Base-by-base conservation (phyloP, 2,329 filamentous ascomycete species). In the Zalaria obscura region DNA sequence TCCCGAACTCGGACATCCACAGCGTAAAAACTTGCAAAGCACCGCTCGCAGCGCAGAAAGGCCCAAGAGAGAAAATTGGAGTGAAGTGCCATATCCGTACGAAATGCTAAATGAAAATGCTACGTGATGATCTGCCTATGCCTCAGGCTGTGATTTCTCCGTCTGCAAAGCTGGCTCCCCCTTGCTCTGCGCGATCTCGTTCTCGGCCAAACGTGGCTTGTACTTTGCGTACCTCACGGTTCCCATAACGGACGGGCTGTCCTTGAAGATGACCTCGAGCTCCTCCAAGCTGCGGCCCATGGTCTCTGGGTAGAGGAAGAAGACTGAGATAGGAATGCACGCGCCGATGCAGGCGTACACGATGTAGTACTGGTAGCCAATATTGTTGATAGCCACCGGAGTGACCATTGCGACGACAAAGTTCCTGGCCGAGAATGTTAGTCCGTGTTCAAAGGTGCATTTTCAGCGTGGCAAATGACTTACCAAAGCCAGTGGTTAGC, bases 341-440 rank as follows among this genome's bases (percentile, higher is more conserved):
- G 61, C 61, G 5, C 62, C 62, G 42, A 71, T 61, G 43, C 60
- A 57, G 33, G 68, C 64, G 50, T 66, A 73, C 28, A 72, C 61
- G 27, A 73, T 66, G 53, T 69, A 72, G 55, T 69, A 72, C 44
- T 59, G 54, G 55, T 66, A 75, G 10, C 65, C 66, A 43, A 78
- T 73, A 2, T 56, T 68, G 40, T 63, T 57, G 37, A 71, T 65
- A 6, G 66, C 68, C 5, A 70, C 61, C 3, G 64, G 66, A 0
- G 64, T 68, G 37, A 67, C 55, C 60, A 66, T 64, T 5, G 58
- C 54, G 8, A 67, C 59, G 8, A 68, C 57, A 42, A 69, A 68
- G 52, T 68, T 32, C 18, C 18, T 18, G 18, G 18, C 18, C 2
- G 18, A 57, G 61, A 65, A 2, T 18, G 18, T 18, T 18, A 18